Base-by-base conservation (phyloP, 768 basidiomycete species). In the Trametes maxima region DNA sequence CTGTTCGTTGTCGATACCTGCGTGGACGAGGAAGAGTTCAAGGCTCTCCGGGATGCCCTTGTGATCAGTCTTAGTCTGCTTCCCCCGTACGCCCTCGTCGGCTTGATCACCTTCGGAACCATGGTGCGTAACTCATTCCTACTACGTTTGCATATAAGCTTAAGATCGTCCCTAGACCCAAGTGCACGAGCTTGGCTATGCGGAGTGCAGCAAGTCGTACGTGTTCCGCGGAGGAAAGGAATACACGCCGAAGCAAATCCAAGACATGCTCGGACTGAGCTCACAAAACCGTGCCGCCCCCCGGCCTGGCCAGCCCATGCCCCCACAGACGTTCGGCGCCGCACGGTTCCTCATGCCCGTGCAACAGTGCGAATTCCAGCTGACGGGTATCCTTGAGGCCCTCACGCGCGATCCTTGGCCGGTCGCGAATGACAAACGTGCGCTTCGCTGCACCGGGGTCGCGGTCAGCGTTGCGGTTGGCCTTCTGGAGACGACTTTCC, bases 181-280 rank as follows among this genome's bases (percentile, higher is more conserved):
- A 89, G 94, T 99, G 1, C 97, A 99, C 74, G 97, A 99, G 78
- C 90, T 98, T 37, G 95, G 95, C 35, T 98, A 98, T 69, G 84
- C 87, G 2, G 92, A 96, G 73, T 98, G 95, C 77, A 92, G 86
- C 77, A 98, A 98, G 75, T 97, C 95, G 3, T 98, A 97, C 74
- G 97, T 98, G 58, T 99, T 99, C 87, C 90, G 96, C 25, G 97
- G 97, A 45, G 92, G 89, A 13, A 99, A 98, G 76, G 97, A 99
- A 68, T 98, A 99, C 72, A 76, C 87, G 57, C 87, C 92, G 42
- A 98, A 98, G 78, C 94, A 97, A 66, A 98, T 98, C 66, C 92
- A 94, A 74, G 96, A 98, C 68, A 98, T 99, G 95, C 90, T 98
- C 43, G 93, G 91, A 24, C 83, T 98, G 45, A 87, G 83, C 69